Evolutionary conservation across 202 grass and related monocot genomes (phyloP).

Genomic region (Setaria italica): DNA sequence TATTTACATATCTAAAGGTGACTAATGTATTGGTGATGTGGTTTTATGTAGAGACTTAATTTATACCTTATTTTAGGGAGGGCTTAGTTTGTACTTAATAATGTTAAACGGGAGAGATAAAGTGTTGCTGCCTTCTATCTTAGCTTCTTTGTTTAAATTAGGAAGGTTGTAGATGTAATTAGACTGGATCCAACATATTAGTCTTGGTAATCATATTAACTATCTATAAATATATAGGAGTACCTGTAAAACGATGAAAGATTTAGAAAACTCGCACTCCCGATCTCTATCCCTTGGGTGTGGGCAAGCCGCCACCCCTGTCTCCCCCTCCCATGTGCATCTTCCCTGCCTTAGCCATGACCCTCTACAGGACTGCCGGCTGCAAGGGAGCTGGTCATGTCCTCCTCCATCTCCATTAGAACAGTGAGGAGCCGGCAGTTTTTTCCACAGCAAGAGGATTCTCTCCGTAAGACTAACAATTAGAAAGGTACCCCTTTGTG

Average conservation of each 20-base stretch:
- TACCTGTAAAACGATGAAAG: background rate
- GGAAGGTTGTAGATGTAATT: slow-evolving; percentile 1
- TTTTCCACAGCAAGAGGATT: background rate
- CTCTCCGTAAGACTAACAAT: background rate
- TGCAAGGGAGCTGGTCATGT: background rate
- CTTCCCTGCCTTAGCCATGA: background rate
- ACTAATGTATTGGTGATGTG: background rate
- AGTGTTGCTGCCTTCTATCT: background rate
- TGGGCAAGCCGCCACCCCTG: background rate
- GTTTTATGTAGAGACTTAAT: background rate
- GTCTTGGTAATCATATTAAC: background rate
- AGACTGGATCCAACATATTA: background rate
- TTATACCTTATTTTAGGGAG: background rate
- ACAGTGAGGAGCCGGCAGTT: background rate
- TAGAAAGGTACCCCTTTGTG: background rate
- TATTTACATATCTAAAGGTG: background rate
- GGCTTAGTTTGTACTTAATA: background rate
- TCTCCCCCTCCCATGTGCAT: background rate
- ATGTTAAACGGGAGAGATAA: background rate
- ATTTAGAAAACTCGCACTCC: background rate
- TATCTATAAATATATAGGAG: background rate
- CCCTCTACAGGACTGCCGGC: background rate
- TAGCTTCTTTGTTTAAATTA: slow-evolving; percentile 8
- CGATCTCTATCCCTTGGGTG: background rate
- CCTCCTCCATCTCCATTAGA: background rate